A percentile compares a stretch with the other conserved stretches of the same genome.
These are phyloP conservation scores for Pseudonitzschia multiseries DNA, from an alignment of 108 stramenopile genomes.

Conservation along the genomic window DNA sequence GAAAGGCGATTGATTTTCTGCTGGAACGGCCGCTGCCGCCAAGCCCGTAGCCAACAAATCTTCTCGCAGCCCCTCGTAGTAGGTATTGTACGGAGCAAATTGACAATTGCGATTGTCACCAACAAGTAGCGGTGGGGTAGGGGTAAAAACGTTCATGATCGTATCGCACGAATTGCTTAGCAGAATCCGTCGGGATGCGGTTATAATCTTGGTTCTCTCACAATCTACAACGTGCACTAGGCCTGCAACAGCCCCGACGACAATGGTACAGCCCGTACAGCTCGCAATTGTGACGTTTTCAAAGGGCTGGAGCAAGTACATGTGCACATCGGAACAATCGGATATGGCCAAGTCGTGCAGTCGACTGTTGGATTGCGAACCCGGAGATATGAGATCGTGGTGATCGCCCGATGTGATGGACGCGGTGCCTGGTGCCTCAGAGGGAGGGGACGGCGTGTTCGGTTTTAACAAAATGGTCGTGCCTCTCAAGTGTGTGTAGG, in stretches of 20 bases:
- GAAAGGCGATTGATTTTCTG: conserved; percentile 37
- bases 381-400: conserved; percentile 19
- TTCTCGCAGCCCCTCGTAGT: conserved; percentile 84
- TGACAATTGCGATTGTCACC: conserved; percentile 88
- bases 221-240: conserved; percentile 85
- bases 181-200: conserved; percentile 71
- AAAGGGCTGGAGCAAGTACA: conserved; percentile 89
- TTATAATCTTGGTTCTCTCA: conserved; percentile 77
- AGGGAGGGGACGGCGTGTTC: conserved; percentile 39
- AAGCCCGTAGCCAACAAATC: conserved; percentile 83
- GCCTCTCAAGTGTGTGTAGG: conserved; percentile 65
- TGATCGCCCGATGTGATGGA: conserved; percentile 51
- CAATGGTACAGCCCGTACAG: conserved; percentile 93
- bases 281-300: conserved; percentile 86
- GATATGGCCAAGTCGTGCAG: conserved; percentile 83
- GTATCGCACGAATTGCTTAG: conserved; percentile 79
- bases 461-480: conserved; percentile 82
- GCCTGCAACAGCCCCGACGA: conserved; percentile 93
- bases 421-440: conserved; percentile 36
- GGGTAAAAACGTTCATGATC: conserved; percentile 68
- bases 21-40: conserved; percentile 64
- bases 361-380: conserved; percentile 36
- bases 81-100: conserved; percentile 89
- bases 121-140: conserved; percentile 81
- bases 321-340: conserved; percentile 87